These are phyloP conservation scores for Panicum miliaceum DNA, from an alignment of 176 grass and related monocot genomes.

Conservation along the genomic window DNA sequence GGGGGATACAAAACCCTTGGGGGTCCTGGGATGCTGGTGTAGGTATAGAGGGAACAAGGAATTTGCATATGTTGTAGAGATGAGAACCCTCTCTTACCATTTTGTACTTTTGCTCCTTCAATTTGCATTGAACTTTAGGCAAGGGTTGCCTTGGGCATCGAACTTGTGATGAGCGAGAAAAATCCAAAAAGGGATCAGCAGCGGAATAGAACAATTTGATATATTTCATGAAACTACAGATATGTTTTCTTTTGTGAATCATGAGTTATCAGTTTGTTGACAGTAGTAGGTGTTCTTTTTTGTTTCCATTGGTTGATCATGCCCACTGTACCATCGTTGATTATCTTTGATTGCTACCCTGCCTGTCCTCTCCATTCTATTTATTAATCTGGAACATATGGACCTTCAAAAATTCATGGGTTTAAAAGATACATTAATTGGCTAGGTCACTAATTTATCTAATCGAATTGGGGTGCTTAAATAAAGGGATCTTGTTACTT, in stretches of 20 bases:
- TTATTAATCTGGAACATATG: background rate
- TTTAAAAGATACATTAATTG: background rate
- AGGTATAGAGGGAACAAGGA: conserved; percentile 48
- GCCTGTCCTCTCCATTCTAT: background rate
- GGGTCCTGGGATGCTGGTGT: conserved; percentile 42
- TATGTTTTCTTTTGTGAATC: background rate
- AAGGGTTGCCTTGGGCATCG: conserved; percentile 40
- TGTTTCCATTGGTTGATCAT: conserved; percentile 10
- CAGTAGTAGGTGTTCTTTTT: conserved; percentile 27
- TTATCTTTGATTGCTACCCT: conserved; percentile 12
- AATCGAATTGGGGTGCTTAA: conserved; percentile 13
- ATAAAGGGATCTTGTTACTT: background rate
- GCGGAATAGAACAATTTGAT: conserved; percentile 40
- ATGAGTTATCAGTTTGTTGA: conserved; percentile 32
- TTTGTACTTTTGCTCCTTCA: conserved; percentile 49
- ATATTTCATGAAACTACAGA: conserved; percentile 37
- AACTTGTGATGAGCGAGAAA: conserved; percentile 14
- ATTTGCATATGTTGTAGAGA: conserved; percentile 49
- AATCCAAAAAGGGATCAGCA: conserved; percentile 20
- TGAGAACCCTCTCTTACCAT: conserved; percentile 51
- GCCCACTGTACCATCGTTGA: background rate
- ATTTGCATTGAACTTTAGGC: conserved; percentile 48
- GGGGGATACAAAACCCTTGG: conserved; percentile 36
- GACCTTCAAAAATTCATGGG: background rate
- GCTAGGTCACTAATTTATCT: conserved; percentile 10